Conservation (phyloP, 2,329 filamentous ascomycete species). For the Sporothrix luriei region DNA sequence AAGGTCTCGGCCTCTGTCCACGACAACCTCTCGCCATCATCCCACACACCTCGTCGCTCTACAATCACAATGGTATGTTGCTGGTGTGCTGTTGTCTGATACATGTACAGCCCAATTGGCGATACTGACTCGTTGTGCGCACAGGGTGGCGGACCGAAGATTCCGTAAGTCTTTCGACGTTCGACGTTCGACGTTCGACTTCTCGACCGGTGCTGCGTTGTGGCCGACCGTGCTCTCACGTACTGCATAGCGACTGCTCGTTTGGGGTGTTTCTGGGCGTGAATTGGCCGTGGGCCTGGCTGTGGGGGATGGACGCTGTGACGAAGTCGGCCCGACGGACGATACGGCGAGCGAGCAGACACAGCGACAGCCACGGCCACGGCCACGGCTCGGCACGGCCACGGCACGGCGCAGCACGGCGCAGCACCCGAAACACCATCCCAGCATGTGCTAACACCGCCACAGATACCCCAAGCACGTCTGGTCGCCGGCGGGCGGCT, state of each 20-base stretch:
- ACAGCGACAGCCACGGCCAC: not conserved
- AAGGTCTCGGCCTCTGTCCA: slow-evolving; percentile 2
- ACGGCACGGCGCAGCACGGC: too few relatives aligned
- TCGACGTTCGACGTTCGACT: not conserved
- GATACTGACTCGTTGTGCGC: slow-evolving; percentile 41
- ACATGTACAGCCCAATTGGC: not conserved
- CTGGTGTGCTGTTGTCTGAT: not conserved
- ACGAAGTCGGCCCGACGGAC: not conserved
- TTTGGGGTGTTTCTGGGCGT: too few relatives aligned
- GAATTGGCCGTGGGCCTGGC: not conserved
- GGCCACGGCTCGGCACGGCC: slow-evolving; percentile 12
- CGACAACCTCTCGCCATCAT: slow-evolving; percentile 5
- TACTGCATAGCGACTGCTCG: not conserved
- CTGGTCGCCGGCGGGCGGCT: slow-evolving; percentile 97
- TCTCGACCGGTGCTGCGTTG: not conserved
- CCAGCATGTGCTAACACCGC: slow-evolving; percentile 23
- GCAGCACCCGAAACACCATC: not conserved
- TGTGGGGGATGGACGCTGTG: not conserved
- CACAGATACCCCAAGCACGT: slow-evolving; percentile 94
- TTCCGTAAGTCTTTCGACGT: slow-evolving; percentile 51
- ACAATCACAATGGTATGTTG: slow-evolving; percentile 54
- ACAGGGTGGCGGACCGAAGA: slow-evolving; percentile 73
- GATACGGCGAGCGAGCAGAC: not conserved
- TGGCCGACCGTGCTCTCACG: not conserved
- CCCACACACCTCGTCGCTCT: slow-evolving; percentile 31